Evolutionary conservation across 2,329 filamentous ascomycete genomes (phyloP).

Genomic region (Ophiostoma sp.): DNA sequence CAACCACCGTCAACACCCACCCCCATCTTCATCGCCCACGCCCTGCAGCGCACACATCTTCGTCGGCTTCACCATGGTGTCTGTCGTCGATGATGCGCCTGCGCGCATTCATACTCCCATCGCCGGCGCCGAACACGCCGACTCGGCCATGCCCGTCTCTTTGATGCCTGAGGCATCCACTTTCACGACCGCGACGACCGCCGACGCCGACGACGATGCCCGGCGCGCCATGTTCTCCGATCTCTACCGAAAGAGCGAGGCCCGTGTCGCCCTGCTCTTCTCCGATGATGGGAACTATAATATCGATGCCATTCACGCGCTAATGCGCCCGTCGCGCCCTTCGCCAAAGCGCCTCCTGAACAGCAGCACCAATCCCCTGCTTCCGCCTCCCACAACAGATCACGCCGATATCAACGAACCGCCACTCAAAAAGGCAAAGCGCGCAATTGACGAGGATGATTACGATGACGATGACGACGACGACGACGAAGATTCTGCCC

Average conservation of each 20-base stretch:
- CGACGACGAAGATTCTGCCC: slow-evolving; percentile 55
- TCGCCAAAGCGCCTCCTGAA: slow-evolving; percentile 30
- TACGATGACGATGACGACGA: slow-evolving; percentile 81
- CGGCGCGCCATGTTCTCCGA: slow-evolving; percentile 70
- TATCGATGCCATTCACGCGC: slow-evolving; percentile 47
- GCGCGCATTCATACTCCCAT: slow-evolving; percentile 47
- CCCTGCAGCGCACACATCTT: neutral
- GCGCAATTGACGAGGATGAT: slow-evolving; percentile 76
- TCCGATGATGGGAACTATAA: slow-evolving; percentile 51
- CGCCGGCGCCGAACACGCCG: slow-evolving; percentile 36
- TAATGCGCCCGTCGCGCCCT: slow-evolving; percentile 38
- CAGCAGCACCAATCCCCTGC: slow-evolving; percentile 35
- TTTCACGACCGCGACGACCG: slow-evolving; percentile 15
- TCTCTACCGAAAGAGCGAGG: slow-evolving; percentile 70
- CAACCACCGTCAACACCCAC: slow-evolving; percentile 7
- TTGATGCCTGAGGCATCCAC: slow-evolving; percentile 54
- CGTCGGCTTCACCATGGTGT: slow-evolving; percentile 44
- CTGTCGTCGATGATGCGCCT: slow-evolving; percentile 56
- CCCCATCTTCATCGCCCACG: neutral
- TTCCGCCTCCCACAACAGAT: slow-evolving; percentile 52
- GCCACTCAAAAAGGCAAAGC: slow-evolving; percentile 66
- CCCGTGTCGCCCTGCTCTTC: slow-evolving; percentile 72
- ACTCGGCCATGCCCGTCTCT: slow-evolving; percentile 34
- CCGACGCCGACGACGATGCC: slow-evolving; percentile 61
- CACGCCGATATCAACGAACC: slow-evolving; percentile 55